Evolutionary conservation across 192 early-diverging fungal genomes (phyloP), one percentile per base, ranked within the genome.

Genomic region (Coemansia reversa): DNA sequence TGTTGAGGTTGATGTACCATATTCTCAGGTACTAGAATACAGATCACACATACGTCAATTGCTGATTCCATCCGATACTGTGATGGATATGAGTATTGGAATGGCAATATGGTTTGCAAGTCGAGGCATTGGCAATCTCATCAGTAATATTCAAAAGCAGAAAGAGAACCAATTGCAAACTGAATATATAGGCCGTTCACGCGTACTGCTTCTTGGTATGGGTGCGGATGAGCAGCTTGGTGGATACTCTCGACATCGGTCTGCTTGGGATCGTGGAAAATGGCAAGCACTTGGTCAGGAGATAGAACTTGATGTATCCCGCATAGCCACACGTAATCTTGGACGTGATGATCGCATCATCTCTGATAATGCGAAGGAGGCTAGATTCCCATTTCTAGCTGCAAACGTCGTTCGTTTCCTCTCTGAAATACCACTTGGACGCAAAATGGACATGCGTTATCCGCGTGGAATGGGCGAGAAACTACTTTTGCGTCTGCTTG

Each of bases 1-100:
- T 83, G 89, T 97, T 0, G 89, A 93, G 60, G 84, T 96, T 47
- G 86, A 98, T 76, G 88, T 98, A 4, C 88, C 90, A 1, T 96
- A 90, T 66, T 68, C 66, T 24, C 88, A 92, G 65, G 89, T 88
- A 2, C 66, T 80, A 20, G 72, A 70, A 18, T 60, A 84, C 59
- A 62, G 79, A 33, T 51, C 67, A 18, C 83, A 86, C 29, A 89
- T 98, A 23, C 70, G 90, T 48, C 82, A 86, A 33, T 67, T 91
- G 32, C 89, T 98, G 83, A 74, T 75, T 22, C 96, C 96, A 2
- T 73, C 91, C 7, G 84, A 91, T 33, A 97, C 93, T 2, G 91
- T 94, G 3, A 98, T 98, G 96, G 96, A 98, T 33, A 83, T 92
- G 90, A 96, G 94, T 65, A 98, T 98, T 67, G 96, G 90, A 0